These are phyloP conservation scores for Scedosporium boydii DNA, from an alignment of 2,329 filamentous ascomycete species.

Conservation along the genomic window DNA sequence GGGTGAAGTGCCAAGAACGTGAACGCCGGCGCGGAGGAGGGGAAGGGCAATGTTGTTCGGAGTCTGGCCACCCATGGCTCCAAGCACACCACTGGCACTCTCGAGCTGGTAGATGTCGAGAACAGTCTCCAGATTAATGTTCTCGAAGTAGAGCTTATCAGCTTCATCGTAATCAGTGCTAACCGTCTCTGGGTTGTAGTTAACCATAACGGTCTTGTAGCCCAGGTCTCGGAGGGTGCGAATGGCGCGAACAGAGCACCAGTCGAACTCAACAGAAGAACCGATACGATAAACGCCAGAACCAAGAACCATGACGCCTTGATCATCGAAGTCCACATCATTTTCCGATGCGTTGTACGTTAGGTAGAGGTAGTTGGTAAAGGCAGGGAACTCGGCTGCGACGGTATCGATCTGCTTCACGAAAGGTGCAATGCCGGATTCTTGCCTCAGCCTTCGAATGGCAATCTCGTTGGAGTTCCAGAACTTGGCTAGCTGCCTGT, in stretches of 20 bases:
- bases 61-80: constrained; percentile 94
- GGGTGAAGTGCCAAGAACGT: constrained; percentile 87
- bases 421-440: constrained; percentile 75
- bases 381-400: constrained; percentile 88
- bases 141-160: constrained; percentile 92
- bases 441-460: constrained; percentile 73
- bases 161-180: constrained; percentile 90
- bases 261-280: constrained; percentile 97
- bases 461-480: constrained; percentile 91
- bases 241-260: constrained; percentile 93
- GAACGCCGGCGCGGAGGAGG: constrained; percentile 79
- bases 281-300: constrained; percentile 96
- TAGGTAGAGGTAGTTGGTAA: constrained; percentile 91
- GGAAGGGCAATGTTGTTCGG: constrained; percentile 96
- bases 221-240: constrained; percentile 76
- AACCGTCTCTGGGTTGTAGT: constrained; percentile 87
- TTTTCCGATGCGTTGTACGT: constrained; percentile 89
- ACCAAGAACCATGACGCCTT: constrained; percentile 91
- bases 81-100: constrained; percentile 71
- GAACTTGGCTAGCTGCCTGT: constrained; percentile 88
- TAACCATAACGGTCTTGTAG: constrained; percentile 94
- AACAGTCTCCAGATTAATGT: constrained; percentile 81
- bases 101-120: constrained; percentile 92
- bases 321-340: constrained; percentile 76
- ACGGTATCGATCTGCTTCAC: constrained; percentile 99